Evolutionary conservation across 306 rosid genomes (phyloP), one percentile per base, ranked within the genome.

Genomic region (Castanospermum australe): DNA sequence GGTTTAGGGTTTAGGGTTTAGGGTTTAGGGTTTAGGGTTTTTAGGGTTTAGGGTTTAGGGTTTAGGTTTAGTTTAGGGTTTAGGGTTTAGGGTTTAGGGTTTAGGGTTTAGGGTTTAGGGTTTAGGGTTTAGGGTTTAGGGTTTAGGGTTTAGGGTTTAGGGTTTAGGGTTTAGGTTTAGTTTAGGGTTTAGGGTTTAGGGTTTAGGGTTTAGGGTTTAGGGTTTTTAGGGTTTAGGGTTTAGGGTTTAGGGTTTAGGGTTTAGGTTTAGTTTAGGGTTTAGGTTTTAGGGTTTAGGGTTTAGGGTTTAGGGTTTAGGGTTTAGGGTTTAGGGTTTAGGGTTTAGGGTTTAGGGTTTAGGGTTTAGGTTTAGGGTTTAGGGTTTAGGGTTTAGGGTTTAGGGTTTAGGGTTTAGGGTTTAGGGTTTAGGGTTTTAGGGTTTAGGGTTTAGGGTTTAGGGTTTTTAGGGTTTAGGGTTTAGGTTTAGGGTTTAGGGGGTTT

Each of bases 391-490:
- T 69, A 8, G 10, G 59, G 56, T 11, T 70, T 70, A 6, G 17
- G 76, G 45, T 25, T 71, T 50, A 4, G 12, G 56, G 67, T 47
- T 41, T 56, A 8, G 44, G 79, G 79, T 63, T 74, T 74, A 11
- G 42, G 79, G 68, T 61, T 21, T 74, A 5, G 17, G 68, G 55
- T 45, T 74, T 74, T 13, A 25, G 79, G 68, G 36, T 41, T 56
- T 67, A 57, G 67, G 67, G 68, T 54, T 56, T 73, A 38, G 67
- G 67, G 78, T 73, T 73, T 55, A 33, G 65, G 78, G 66, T 54
- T 73, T 54, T 68, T 8, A 20, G 28, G 57, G 55, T 68, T 68
- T 41, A 24, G 60, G 75, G 75, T 48, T 69, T 69, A 44, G 41
- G 60, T 9, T 69, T 45, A 41, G 20, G 57, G 75, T 52, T 68